Base-by-base conservation (phyloP, 2,329 filamentous ascomycete species). In the Hansfordia pulvinata region DNA sequence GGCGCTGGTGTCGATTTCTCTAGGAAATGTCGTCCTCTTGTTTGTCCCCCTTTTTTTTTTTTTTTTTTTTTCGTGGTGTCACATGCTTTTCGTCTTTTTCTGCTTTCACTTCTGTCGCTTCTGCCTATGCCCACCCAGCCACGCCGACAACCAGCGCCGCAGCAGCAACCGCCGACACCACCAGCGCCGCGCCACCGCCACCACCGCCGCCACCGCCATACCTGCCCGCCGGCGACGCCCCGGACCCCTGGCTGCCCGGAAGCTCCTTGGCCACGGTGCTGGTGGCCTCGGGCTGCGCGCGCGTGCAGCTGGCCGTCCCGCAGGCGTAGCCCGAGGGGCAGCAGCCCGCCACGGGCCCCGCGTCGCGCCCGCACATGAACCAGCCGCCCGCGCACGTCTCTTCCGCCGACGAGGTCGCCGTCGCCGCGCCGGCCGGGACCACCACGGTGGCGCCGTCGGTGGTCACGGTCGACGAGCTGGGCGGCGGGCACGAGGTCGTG, bases 301-400 rank as follows among this genome's bases (percentile, higher is more conserved):
- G 64, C 17, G 73, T 76, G 53, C 83, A 92, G 46, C 76, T 84
- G 13, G 65, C 68, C 12, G 63, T 62, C 1, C 80, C 84, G 51
- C 84, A 93, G 4, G 51, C 52, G 49, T 77, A 93, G 2, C 82
- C 81, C 21, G 54, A 64, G 0, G 85, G 85, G 59, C 88, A 96
- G 49, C 88, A 96, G 6, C 84, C 85, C 0, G 84, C 74, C 0
- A 77, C 70, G 0, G 65, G 57, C n/a, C 67, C 66, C 0, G 53
- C 64, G 3, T 54, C 56, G 9, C 59, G 30, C 49, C 69, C 40
- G 61, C 73, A 68, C 64, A 94, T 36, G 36, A 70, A 78, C 88
- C 88, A 96, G 4, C 84, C 85, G 25, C 49, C 59, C 0, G 85
- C 83, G 45, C 88, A 96, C 1, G 57, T 64, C 21, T 39, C 49